A percentile compares a stretch with the other conserved stretches of the same genome.
These are phyloP conservation scores for Purshia tridentata DNA, from an alignment of 306 rosid genomes.

Conservation along the genomic window DNA sequence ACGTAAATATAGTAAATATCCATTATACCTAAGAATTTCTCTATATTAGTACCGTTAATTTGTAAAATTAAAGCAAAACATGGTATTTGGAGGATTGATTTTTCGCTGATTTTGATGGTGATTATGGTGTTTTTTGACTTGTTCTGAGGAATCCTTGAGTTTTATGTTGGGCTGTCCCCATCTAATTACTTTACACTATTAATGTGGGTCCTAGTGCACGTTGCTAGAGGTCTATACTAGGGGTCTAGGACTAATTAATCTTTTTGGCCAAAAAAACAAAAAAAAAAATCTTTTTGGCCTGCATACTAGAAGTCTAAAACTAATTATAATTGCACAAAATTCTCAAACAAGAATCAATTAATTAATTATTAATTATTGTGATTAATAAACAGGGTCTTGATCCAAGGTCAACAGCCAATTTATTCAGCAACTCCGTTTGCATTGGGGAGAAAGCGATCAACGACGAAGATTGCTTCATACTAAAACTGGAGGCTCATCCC, in stretches of 20 bases:
- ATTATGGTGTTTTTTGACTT: background rate
- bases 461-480: constrained; percentile 72
- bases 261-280: too few relatives aligned
- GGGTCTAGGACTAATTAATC: background rate
- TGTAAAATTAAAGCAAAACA: too few relatives aligned
- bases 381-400: constrained; percentile 68
- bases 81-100: background rate
- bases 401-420: constrained; percentile 79
- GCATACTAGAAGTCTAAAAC: background rate
- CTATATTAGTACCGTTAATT: too few relatives aligned
- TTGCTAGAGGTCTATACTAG: background rate
- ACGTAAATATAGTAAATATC: too few relatives aligned
- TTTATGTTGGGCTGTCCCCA: constrained; percentile 1
- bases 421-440: constrained; percentile 65
- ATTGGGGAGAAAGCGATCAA: constrained; percentile 76
- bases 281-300: too few relatives aligned
- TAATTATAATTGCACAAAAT: background rate
- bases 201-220: constrained; percentile 16
- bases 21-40: too few relatives aligned
- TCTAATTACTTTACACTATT: background rate
- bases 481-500: constrained; percentile 66
- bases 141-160: background rate
- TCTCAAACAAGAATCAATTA: background rate
- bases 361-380: too few relatives aligned
- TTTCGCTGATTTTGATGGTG: background rate